Conservation (phyloP, 495 filamentous ascomycete genomes). For the Talaromyces proteolyticus region DNA sequence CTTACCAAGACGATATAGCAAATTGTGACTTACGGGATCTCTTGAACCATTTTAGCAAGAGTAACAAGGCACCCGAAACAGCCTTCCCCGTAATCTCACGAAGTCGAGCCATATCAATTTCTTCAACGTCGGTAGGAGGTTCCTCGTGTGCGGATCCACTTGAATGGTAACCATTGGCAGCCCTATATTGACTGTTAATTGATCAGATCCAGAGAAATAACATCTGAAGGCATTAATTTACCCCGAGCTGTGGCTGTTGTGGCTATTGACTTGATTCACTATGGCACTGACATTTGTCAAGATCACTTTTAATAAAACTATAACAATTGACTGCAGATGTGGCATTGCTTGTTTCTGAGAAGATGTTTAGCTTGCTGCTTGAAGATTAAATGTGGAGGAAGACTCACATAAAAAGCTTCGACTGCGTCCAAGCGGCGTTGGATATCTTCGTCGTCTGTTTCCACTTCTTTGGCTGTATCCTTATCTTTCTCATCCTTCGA, state of each 20-base stretch:
- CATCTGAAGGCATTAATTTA: conserved; percentile 12
- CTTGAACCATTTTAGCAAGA: conserved; percentile 94
- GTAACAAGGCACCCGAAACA: conserved; percentile 75
- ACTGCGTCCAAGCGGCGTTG: conserved; percentile 67
- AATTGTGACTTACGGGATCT: conserved; percentile 66
- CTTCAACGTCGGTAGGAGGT: conserved; percentile 45
- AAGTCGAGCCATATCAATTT: conserved; percentile 71
- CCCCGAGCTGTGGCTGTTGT: conserved; percentile 33
- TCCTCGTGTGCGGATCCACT: conserved; percentile 4
- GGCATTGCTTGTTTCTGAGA: conserved; percentile 65
- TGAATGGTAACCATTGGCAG: conserved; percentile 23
- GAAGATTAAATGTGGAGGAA: not conserved
- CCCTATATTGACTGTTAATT: conserved; percentile 23
- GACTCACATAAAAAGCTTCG: conserved; percentile 78
- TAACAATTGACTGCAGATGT: conserved; percentile 87
- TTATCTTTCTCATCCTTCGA: conserved; percentile 28
- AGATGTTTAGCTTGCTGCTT: conserved; percentile 13
- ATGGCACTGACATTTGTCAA: conserved; percentile 70
- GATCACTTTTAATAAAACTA: conserved; percentile 84
- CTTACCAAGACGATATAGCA: not conserved
- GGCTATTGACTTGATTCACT: conserved; percentile 46
- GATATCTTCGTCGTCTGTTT: conserved; percentile 50
- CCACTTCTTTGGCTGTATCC: conserved; percentile 36
- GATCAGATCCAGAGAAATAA: not conserved
- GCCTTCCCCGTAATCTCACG: conserved; percentile 89